Percentiles rank a stretch among this genome's conserved stretches.
Evolutionary conservation across 2,329 filamentous ascomycete species (phyloP).

Genomic region (Lecanosticta acicola): DNA sequence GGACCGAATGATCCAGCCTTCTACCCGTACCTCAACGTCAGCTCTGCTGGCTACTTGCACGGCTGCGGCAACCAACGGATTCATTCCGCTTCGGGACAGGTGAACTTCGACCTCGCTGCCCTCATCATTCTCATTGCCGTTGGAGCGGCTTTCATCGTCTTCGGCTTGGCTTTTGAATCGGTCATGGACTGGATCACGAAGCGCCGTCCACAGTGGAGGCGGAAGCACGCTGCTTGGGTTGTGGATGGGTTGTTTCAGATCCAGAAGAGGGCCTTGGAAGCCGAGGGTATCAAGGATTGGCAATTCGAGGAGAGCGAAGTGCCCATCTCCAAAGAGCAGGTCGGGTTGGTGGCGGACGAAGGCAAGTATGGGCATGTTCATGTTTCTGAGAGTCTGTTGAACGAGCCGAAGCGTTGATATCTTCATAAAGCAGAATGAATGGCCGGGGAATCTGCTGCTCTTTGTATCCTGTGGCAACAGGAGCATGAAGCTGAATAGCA

Average conservation of each 20-base stretch:
- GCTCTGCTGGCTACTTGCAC: no score
- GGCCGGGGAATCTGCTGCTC: no score
- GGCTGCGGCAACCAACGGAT: not conserved
- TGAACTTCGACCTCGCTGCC: slow-evolving; percentile 2
- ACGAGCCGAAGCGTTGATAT: no score
- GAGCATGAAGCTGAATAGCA: no score
- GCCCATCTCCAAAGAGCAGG: no score
- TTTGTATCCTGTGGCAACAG: no score
- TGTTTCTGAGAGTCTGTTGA: no score
- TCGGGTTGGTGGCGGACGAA: no score
- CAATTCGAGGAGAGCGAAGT: no score
- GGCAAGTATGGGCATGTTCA: no score
- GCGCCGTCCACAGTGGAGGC: not conserved
- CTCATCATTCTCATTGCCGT: slow-evolving; percentile 1
- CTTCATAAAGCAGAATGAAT: no score
- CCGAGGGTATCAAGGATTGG: no score
- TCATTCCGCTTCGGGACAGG: not conserved
- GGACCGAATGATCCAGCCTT: not conserved
- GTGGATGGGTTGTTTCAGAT: not conserved
- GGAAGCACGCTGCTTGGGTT: not conserved
- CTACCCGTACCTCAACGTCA: not conserved
- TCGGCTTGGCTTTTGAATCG: slow-evolving; percentile 1
- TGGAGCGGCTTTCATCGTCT: not conserved
- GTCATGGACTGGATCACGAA: not conserved
- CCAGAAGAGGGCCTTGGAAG: not conserved